phyloP scores from a whole-genome alignment of 331 rosid genomes.

The Telfairia occidentalis region DNA sequence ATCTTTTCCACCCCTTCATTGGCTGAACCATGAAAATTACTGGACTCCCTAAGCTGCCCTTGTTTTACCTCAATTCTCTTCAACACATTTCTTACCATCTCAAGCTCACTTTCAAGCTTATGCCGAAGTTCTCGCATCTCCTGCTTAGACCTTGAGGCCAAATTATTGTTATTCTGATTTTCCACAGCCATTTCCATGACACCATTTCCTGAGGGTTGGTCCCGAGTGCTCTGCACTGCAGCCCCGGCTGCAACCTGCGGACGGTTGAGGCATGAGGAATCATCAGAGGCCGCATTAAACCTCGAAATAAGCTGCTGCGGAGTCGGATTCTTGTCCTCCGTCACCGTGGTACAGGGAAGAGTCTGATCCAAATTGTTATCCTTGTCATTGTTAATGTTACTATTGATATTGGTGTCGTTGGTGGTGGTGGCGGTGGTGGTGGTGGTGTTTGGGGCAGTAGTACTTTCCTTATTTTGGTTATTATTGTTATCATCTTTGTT shows the following conservation, averaged over 20 bases:
- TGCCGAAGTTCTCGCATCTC: slow-evolving; percentile 43
- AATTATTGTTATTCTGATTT: slow-evolving; percentile 25
- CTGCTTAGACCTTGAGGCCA: slow-evolving; percentile 39
- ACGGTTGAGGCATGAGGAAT: slow-evolving; percentile 27
- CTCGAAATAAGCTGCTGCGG: slow-evolving; percentile 26
- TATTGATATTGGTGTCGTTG: background rate
- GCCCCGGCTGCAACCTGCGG: slow-evolving; percentile 19
- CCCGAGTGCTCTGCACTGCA: slow-evolving; percentile 16
- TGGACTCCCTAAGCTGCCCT: slow-evolving; percentile 32
- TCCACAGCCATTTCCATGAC: slow-evolving; percentile 18
- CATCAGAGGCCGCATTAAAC: slow-evolving; percentile 35
- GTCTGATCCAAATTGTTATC: slow-evolving; percentile 20
- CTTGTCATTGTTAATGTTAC: background rate
- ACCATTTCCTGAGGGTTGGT: slow-evolving; percentile 36
- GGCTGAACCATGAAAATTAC: slow-evolving; percentile 23
- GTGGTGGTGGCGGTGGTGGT: background rate
- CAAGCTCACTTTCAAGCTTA: slow-evolving; percentile 58
- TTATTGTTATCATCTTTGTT: background rate
- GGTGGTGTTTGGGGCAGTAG: background rate
- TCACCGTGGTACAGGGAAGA: background rate
- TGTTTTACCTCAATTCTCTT: slow-evolving; percentile 61
- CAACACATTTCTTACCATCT: slow-evolving; percentile 48
- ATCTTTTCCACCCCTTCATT: slow-evolving; percentile 33
- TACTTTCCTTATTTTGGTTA: background rate
- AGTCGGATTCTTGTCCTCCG: slow-evolving; percentile 32